phyloP scores from a whole-genome alignment of 2,329 filamentous ascomycete species.

The Phaeosphaeriaceae sp. region DNA sequence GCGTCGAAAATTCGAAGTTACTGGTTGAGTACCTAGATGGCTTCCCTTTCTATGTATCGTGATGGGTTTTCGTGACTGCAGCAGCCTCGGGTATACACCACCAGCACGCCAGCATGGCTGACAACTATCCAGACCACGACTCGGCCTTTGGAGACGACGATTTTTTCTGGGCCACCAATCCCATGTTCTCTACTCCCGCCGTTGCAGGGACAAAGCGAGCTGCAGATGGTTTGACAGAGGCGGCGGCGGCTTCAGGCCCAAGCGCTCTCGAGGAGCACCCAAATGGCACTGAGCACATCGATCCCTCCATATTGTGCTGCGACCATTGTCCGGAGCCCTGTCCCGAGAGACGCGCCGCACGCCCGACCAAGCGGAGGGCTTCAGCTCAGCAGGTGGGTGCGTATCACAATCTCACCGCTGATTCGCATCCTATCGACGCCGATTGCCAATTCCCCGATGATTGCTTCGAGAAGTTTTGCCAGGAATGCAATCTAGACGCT shows the following conservation, averaged over 20 bases:
- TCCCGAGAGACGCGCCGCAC: constrained; percentile 24
- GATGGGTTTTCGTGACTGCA: not conserved
- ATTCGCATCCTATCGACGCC: constrained; percentile 22
- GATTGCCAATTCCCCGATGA: constrained; percentile 44
- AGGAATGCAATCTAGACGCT: constrained; percentile 41
- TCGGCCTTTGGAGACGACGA: constrained; percentile 43
- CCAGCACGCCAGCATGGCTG: constrained; percentile 35
- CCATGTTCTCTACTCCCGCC: constrained; percentile 37
- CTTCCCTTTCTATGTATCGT: not conserved
- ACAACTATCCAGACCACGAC: constrained; percentile 37
- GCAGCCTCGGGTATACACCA: not conserved
- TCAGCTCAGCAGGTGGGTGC: constrained; percentile 39
- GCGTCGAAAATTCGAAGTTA: not conserved
- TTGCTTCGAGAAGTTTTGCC: constrained; percentile 45
- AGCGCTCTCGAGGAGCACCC: constrained; percentile 27
- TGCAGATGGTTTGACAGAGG: constrained; percentile 29
- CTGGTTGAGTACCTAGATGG: not conserved
- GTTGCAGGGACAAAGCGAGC: constrained; percentile 43
- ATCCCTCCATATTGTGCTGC: constrained; percentile 36
- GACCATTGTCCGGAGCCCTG: constrained; percentile 33
- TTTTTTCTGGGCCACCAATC: constrained; percentile 26
- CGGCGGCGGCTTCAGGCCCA: constrained; percentile 16
- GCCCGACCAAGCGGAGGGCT: constrained; percentile 43
- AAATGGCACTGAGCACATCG: constrained; percentile 30
- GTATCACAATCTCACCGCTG: constrained; percentile 32